phyloP scores from a whole-genome alignment of 495 filamentous ascomycete genomes.

The Parathielavia hyrcaniae region DNA sequence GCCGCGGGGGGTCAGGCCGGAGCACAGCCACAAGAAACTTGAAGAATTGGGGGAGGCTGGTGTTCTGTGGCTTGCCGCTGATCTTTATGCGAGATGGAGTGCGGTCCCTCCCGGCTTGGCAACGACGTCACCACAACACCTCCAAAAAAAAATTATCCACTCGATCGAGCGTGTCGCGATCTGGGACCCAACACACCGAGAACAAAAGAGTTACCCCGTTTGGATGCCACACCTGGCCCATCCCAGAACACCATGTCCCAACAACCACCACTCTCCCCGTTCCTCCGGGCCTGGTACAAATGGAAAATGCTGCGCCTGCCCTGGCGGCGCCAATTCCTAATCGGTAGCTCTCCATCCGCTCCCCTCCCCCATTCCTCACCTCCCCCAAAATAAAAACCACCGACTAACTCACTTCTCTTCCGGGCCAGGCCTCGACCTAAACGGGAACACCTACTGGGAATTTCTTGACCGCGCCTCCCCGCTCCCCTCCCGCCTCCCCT shows the following conservation, averaged over 20 bases:
- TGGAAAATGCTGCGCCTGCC: conserved; percentile 82
- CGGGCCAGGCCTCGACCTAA: conserved; percentile 73
- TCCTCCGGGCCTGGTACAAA: conserved; percentile 59
- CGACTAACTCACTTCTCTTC: not conserved
- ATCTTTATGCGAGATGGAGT: no score
- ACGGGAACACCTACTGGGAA: conserved; percentile 93
- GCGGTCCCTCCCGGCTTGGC: conserved; percentile 20
- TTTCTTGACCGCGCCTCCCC: conserved; percentile 57
- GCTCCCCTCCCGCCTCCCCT: conserved; percentile 11
- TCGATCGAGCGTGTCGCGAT: conserved; percentile 1
- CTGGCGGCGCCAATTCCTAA: conserved; percentile 76
- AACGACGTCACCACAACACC: conserved; percentile 20
- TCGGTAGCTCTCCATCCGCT: conserved; percentile 47
- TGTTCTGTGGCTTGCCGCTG: conserved; percentile 17
- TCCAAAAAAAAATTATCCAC: conserved; percentile 13
- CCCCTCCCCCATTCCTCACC: conserved; percentile 16
- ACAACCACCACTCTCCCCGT: conserved; percentile 30
- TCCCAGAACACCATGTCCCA: not conserved
- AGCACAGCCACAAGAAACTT: conserved; percentile 7
- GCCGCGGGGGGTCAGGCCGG: not conserved
- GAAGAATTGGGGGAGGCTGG: conserved; percentile 19
- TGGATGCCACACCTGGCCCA: not conserved
- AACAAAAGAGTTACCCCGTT: not conserved
- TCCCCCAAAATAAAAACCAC: not conserved
- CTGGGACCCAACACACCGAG: not conserved